Conservation (phyloP, 2,329 filamentous ascomycete species). For the Fusarium nurragi region DNA sequence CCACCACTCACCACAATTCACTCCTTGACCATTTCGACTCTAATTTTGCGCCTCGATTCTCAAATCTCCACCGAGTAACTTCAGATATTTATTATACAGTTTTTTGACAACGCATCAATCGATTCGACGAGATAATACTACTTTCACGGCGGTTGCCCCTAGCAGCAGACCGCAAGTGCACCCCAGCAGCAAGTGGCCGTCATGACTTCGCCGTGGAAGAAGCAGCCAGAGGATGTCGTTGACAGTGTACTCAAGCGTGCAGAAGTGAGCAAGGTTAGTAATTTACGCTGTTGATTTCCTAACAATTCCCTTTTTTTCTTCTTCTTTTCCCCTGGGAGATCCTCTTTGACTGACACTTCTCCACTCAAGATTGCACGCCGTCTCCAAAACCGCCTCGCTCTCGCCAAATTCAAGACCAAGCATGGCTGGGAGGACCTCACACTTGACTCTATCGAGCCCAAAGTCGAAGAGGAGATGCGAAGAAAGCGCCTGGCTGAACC, state of each 20-base stretch:
- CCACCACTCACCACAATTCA: constrained; percentile 30
- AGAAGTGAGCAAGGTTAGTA: constrained; percentile 77
- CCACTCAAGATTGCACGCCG: constrained; percentile 83
- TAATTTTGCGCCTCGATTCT: constrained; percentile 18
- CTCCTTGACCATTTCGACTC: constrained; percentile 22
- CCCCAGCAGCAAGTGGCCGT: constrained; percentile 30
- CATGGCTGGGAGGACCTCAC: constrained; percentile 93
- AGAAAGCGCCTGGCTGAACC: constrained; percentile 71
- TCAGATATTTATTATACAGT: not conserved
- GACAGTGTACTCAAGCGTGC: constrained; percentile 77
- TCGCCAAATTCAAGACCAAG: constrained; percentile 97
- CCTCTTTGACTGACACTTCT: constrained; percentile 33
- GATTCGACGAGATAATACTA: constrained; percentile 3
- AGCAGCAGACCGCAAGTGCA: constrained; percentile 34
- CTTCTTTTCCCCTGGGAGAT: not conserved
- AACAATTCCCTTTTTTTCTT: not conserved
- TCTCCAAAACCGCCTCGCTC: constrained; percentile 90
- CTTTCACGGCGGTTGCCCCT: constrained; percentile 33
- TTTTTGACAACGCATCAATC: not conserved
- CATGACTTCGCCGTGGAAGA: constrained; percentile 71
- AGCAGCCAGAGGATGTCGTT: constrained; percentile 70
- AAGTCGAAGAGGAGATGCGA: constrained; percentile 80
- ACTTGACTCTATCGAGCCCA: constrained; percentile 85
- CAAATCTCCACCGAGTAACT: not conserved
- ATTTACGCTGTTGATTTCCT: not conserved